Evolutionary conservation across 1,284 basidiomycete genomes (phyloP).

Genomic region (Porodaedalea pini): DNA sequence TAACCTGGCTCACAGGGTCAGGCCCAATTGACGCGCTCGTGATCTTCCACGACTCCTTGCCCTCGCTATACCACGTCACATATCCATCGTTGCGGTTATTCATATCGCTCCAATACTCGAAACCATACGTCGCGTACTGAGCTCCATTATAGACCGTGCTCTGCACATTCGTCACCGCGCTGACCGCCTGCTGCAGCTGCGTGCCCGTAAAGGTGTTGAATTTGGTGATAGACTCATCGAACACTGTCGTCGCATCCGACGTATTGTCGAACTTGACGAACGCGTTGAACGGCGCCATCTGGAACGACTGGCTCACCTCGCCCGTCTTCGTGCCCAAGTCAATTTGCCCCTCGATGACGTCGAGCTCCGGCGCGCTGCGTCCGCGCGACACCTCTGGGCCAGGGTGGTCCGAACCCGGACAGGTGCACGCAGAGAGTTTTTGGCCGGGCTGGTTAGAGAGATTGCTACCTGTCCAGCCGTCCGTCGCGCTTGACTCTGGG

Average conservation of each 20-base stretch:
- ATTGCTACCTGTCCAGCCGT: slow-evolving; percentile 41
- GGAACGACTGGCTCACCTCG: slow-evolving; percentile 75
- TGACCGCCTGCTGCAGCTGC: slow-evolving; percentile 75
- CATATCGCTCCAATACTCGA: slow-evolving; percentile 73
- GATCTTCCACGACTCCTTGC: slow-evolving; percentile 62
- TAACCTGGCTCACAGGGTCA: slow-evolving; percentile 52
- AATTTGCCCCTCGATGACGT: slow-evolving; percentile 61
- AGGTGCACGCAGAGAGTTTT: slow-evolving; percentile 52
- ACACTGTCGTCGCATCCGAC: slow-evolving; percentile 50
- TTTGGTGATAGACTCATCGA: slow-evolving; percentile 46
- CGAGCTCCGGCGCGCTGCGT: slow-evolving; percentile 62
- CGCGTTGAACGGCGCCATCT: slow-evolving; percentile 78
- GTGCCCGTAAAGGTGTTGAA: slow-evolving; percentile 78
- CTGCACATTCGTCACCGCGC: slow-evolving; percentile 57
- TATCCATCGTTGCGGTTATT: slow-evolving; percentile 59
- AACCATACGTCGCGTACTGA: slow-evolving; percentile 57
- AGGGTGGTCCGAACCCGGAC: slow-evolving; percentile 58
- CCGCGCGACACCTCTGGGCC: slow-evolving; percentile 51
- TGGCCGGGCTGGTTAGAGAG: slow-evolving; percentile 55
- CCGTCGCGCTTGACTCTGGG: slow-evolving; percentile 52
- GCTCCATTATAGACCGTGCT: slow-evolving; percentile 51
- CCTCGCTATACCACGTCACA: slow-evolving; percentile 69
- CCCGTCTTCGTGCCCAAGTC: slow-evolving; percentile 38
- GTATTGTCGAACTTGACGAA: slow-evolving; percentile 59
- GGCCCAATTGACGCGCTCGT: slow-evolving; percentile 56